phyloP scores from a whole-genome alignment of 2,329 filamentous ascomycete genomes.

The Colletotrichum eleusines region DNA sequence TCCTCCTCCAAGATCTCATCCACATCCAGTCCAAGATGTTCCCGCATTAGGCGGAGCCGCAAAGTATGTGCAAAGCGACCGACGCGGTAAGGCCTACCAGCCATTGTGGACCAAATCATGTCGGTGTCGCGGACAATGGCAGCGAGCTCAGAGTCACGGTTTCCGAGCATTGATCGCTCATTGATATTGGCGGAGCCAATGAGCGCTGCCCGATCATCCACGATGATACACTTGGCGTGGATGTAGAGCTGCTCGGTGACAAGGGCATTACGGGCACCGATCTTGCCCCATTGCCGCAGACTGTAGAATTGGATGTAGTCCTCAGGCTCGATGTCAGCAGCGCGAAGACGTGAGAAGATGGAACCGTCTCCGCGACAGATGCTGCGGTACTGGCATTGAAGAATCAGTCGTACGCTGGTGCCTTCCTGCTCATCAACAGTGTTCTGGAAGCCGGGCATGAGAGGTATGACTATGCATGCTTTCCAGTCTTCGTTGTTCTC shows the following conservation, averaged over 20 bases:
- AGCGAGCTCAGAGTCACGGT: slow-evolving; percentile 91
- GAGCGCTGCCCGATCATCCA: slow-evolving; percentile 91
- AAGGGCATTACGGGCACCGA: slow-evolving; percentile 80
- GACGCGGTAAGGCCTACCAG: slow-evolving; percentile 87
- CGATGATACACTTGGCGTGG: slow-evolving; percentile 96
- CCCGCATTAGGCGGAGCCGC: slow-evolving; percentile 93
- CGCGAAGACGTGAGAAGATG: slow-evolving; percentile 87
- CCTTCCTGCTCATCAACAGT: slow-evolving; percentile 95
- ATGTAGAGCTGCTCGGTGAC: slow-evolving; percentile 98
- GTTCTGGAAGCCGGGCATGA: slow-evolving; percentile 99
- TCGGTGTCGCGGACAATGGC: slow-evolving; percentile 92
- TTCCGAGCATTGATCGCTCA: slow-evolving; percentile 93
- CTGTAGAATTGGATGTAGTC: slow-evolving; percentile 97
- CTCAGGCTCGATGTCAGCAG: slow-evolving; percentile 87
- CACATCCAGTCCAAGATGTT: slow-evolving; percentile 95
- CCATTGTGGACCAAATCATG: slow-evolving; percentile 93
- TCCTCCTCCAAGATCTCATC: slow-evolving; percentile 90
- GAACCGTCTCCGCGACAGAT: slow-evolving; percentile 94
- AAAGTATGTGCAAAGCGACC: slow-evolving; percentile 93
- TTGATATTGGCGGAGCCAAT: slow-evolving; percentile 99
- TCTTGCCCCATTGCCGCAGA: slow-evolving; percentile 90
- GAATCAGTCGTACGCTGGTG: slow-evolving; percentile 92
- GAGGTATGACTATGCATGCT: slow-evolving; percentile 87
- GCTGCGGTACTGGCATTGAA: slow-evolving; percentile 96
- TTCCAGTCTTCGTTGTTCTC: slow-evolving; percentile 91